These are phyloP conservation scores for Thermothelomyces thermophilus DNA, from an alignment of 2,329 filamentous ascomycete species.

Conservation along the genomic window DNA sequence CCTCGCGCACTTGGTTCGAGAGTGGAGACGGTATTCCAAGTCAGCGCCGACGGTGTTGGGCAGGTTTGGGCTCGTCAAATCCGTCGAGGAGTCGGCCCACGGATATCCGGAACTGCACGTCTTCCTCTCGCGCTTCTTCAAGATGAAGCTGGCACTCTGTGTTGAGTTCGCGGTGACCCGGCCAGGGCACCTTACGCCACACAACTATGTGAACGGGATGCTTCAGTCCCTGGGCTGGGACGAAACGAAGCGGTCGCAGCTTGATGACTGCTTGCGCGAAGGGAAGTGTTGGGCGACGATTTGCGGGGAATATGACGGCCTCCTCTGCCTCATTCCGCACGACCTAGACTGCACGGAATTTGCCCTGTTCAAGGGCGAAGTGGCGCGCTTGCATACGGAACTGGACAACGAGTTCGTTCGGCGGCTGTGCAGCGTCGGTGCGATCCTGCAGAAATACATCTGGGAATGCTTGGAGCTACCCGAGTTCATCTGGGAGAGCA, in stretches of 20 bases:
- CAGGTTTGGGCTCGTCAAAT: slow-evolving; percentile 12
- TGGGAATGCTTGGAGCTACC: slow-evolving; percentile 20
- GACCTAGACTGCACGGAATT: slow-evolving; percentile 16
- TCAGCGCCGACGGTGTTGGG: slow-evolving; percentile 2
- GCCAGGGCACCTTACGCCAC: neutral
- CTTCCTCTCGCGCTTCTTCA: slow-evolving; percentile 22
- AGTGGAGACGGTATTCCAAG: slow-evolving; percentile 18
- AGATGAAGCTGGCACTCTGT: slow-evolving; percentile 18
- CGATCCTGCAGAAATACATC: slow-evolving; percentile 16
- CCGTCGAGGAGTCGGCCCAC: slow-evolving; percentile 13
- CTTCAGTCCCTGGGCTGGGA: slow-evolving; percentile 19
- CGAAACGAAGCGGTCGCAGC: slow-evolving; percentile 10
- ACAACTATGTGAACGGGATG: slow-evolving; percentile 12
- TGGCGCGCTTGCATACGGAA: slow-evolving; percentile 18
- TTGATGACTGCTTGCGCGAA: slow-evolving; percentile 23
- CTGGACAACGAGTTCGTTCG: slow-evolving; percentile 17
- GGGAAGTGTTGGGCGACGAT: slow-evolving; percentile 24
- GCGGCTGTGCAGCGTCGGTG: slow-evolving; percentile 19
- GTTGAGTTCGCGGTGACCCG: slow-evolving; percentile 3
- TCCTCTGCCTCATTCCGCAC: slow-evolving; percentile 21
- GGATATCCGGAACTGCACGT: slow-evolving; percentile 15
- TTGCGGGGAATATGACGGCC: slow-evolving; percentile 19
- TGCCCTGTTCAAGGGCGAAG: slow-evolving; percentile 19
- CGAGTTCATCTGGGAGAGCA: slow-evolving; percentile 23
- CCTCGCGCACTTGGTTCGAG: slow-evolving; percentile 18